phyloP scores from a whole-genome alignment of 176 grass and related monocot species.

The Thinopyrum elongatum region DNA sequence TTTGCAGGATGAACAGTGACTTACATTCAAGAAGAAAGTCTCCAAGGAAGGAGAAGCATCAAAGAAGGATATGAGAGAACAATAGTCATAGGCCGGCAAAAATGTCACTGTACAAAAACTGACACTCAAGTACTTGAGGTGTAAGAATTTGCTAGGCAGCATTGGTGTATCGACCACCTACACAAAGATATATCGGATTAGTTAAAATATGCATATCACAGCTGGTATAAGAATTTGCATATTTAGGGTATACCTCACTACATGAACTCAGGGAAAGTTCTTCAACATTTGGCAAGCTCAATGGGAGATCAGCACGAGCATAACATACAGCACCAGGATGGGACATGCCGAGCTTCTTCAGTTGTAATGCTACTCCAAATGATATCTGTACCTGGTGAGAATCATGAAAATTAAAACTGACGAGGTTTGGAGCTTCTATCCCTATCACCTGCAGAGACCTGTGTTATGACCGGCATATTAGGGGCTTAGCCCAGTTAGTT shows the following conservation, averaged over 20 bases:
- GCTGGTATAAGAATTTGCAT: too few relatives aligned
- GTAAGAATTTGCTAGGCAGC: not conserved
- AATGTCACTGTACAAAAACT: not conserved
- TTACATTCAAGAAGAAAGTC: constrained; percentile 25
- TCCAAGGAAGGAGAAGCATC: constrained; percentile 26
- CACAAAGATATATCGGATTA: not conserved
- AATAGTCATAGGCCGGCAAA: not conserved
- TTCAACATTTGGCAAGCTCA: not conserved
- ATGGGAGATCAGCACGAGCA: constrained; percentile 1
- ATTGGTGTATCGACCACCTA: not conserved
- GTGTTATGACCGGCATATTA: too few relatives aligned
- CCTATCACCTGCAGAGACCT: not conserved
- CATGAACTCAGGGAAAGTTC: not conserved
- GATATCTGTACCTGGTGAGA: not conserved
- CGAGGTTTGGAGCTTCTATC: not conserved
- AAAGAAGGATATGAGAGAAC: constrained; percentile 10
- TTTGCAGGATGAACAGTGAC: not conserved
- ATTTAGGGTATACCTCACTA: not conserved
- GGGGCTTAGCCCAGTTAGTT: too few relatives aligned
- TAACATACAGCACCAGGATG: not conserved
- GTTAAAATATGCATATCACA: not conserved
- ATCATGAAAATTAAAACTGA: not conserved
- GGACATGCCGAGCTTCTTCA: not conserved
- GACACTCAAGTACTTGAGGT: not conserved
- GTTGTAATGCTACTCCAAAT: not conserved